phyloP scores from a whole-genome alignment of 768 basidiomycete species.

The Peribolospora kevripleyi region DNA sequence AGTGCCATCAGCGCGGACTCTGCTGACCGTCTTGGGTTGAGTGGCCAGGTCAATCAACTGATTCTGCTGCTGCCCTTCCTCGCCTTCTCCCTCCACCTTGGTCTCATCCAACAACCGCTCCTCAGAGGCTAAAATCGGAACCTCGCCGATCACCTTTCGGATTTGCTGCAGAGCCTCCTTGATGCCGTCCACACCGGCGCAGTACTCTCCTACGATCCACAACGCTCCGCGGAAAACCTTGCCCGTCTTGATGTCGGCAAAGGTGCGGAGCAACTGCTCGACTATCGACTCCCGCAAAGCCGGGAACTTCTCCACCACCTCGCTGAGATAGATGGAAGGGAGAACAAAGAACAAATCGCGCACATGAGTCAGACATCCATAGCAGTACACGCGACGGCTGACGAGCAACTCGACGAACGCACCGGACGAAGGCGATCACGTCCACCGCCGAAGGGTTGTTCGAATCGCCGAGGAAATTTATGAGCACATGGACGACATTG shows the following conservation, averaged over 20 bases:
- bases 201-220: conserved; percentile 98
- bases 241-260: conserved; percentile 73
- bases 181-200: conserved; percentile 35
- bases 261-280: conserved; percentile 56
- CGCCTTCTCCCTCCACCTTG: conserved; percentile 31
- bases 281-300: conserved; percentile 54
- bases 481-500: conserved; percentile 54
- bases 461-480: conserved; percentile 75
- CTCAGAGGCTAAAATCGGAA: conserved; percentile 45
- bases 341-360: not conserved
- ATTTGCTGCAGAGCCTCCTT: conserved; percentile 49
- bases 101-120: conserved; percentile 47
- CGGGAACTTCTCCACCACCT: conserved; percentile 96
- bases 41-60: conserved; percentile 19
- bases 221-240: conserved; percentile 90
- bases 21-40: conserved; percentile 32
- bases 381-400: not conserved
- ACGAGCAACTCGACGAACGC: conserved; percentile 24
- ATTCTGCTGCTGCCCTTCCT: conserved; percentile 22
- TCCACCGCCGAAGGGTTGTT: conserved; percentile 88
- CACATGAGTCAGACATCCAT: conserved; percentile 14
- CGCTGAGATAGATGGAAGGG: conserved; percentile 24
- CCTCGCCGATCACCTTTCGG: conserved; percentile 69
- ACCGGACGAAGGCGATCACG: conserved; percentile 56
- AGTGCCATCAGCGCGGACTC: conserved; percentile 81